Evolutionary conservation across 2,329 filamentous ascomycete species (phyloP).

Genomic region (Fusarium equiseti): DNA sequence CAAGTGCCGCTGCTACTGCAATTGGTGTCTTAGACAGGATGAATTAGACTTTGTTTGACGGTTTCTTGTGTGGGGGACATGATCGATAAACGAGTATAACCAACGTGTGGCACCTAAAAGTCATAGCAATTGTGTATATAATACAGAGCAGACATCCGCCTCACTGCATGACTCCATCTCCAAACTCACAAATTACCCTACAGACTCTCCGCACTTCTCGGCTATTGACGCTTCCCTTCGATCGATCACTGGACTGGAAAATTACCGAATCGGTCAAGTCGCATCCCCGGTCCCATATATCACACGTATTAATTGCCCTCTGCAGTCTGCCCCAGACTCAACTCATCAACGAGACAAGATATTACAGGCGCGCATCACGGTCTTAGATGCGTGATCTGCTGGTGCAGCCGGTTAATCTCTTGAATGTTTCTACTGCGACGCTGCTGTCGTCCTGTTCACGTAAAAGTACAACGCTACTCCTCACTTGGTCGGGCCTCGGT

Average conservation of each 20-base stretch:
- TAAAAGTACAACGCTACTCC: not conserved
- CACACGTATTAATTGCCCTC: not conserved
- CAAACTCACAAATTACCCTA: not conserved
- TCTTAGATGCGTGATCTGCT: not conserved
- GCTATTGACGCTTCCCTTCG: not conserved
- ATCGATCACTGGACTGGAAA: not conserved
- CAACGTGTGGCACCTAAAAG: not conserved
- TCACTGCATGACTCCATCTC: not conserved
- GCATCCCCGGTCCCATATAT: not conserved
- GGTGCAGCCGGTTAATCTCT: not conserved
- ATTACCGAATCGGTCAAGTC: not conserved
- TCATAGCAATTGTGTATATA: not conserved
- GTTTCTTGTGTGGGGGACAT: not conserved
- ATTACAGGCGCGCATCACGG: constrained; percentile 17
- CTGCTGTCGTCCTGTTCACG: not conserved
- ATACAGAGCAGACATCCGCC: not conserved
- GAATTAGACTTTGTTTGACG: not conserved
- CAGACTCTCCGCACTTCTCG: not conserved
- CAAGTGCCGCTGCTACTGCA: not conserved
- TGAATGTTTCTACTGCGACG: not conserved
- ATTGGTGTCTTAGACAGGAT: not conserved
- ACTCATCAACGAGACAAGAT: not conserved
- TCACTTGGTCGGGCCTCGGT: not conserved
- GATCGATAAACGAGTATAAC: not conserved
- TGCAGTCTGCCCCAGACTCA: not conserved